These are phyloP conservation scores for Arbutus unedo DNA, from an alignment of 148 eudicot genomes.

Conservation along the genomic window DNA sequence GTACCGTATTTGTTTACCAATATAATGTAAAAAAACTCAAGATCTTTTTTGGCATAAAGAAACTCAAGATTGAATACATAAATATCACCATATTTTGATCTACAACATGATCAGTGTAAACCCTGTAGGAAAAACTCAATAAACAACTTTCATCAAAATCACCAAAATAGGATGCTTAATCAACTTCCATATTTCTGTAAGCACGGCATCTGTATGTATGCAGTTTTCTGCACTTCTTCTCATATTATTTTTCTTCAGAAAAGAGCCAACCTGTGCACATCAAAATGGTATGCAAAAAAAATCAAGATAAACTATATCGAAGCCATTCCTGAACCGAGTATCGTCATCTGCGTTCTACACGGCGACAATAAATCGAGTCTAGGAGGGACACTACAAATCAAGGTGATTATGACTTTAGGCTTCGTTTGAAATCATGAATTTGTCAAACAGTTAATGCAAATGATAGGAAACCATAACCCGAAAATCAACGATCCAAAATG, in stretches of 20 bases:
- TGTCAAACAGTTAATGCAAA: too few species aligned
- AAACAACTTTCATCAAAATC: neutral
- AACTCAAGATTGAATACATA: neutral
- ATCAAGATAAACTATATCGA: neutral
- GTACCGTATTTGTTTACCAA: too few species aligned
- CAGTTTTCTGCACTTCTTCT: conserved; percentile 2
- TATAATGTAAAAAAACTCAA: too few species aligned
- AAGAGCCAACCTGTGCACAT: conserved; percentile 8
- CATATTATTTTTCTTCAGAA: neutral
- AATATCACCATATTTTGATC: neutral
- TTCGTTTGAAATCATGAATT: neutral
- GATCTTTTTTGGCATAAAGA: neutral
- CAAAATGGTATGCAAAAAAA: neutral
- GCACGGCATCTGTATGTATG: conserved; percentile 2
- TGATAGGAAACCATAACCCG: too few species aligned
- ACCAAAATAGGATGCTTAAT: neutral
- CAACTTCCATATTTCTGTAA: neutral
- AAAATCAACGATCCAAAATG: too few species aligned
- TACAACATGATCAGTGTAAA: neutral
- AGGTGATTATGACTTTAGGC: neutral
- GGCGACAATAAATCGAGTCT: neutral
- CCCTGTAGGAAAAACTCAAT: neutral
- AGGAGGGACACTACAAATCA: neutral
- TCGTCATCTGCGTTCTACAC: neutral
- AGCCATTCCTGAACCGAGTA: neutral